Evolutionary conservation across 306 rosid species (phyloP), one percentile per base, ranked within the genome.

Genomic region (cucumber (Cucumis sativus)): DNA sequence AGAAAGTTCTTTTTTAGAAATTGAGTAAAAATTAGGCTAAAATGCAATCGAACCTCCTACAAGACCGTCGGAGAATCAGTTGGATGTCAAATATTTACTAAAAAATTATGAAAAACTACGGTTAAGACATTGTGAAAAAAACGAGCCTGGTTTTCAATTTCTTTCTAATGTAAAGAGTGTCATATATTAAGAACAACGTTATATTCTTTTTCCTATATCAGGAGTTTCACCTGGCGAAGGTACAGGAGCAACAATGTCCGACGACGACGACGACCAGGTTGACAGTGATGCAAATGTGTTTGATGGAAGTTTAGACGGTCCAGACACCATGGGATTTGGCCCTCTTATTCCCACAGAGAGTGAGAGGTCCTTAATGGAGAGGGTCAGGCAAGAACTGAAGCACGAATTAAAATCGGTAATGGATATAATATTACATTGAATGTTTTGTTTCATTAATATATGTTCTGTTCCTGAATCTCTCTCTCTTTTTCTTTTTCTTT

Each of bases 221-320:
- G 99, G 99, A 75, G 91, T 95, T 75, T 92, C 99, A 12, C 97
- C 98, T 0, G 97, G 99, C 28, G 99, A 95, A 84, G 99, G 99
- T 15, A 92, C 99, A 0, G 97, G 99, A 49, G 99, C 98, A 78
- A 95, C 99, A 20, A 95, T 95, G 99, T 95, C 99, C 2, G 99
- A 95, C 74, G 98, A 92, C 2, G 99, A 95, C 7, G 99, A 95
- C 12, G 97, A 95, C 17, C 97, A 92, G 75, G 88, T 91, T 7
- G 97, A 92, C 41, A 89, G 97, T 39, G 98, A 92, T 82, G 88
- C 83, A 65, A 92, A 89, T 85, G 67, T 89, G 83, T 92, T 92
- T 81, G 99, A 95, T 80, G 97, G 88, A 11, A 82, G 86, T 59
- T 83, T 92, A 82, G 98, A 95, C 9, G 92, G 96, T 56, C 80